Evolutionary conservation across 306 rosid genomes (phyloP).

Genomic region (Rosa persica): DNA sequence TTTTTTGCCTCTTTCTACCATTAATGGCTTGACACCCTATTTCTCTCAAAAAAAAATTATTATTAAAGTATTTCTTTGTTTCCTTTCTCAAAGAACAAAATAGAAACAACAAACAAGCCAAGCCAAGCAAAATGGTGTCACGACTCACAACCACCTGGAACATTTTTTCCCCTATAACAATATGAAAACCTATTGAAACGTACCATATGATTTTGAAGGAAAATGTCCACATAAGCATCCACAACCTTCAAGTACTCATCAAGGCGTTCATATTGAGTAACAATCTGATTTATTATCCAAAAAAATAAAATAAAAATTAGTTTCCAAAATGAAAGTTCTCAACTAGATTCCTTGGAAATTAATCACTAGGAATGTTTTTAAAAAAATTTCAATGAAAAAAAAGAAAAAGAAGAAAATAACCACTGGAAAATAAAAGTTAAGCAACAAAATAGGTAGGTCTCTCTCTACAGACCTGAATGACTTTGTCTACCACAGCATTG

Average conservation of each 20-base stretch:
- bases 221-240: conserved; percentile 83
- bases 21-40: no score
- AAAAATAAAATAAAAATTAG: background rate
- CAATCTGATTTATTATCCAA: conserved; percentile 48
- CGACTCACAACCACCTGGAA: background rate
- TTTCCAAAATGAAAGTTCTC: conserved; percentile 14
- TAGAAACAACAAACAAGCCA: background rate
- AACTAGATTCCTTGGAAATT: background rate
- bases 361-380: background rate
- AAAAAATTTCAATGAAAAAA: background rate
- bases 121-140: background rate
- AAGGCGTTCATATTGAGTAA: conserved; percentile 56
- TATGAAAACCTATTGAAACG: conserved; percentile 27
- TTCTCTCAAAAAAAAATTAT: no score
- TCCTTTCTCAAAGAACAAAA: background rate
- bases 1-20: no score
- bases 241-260: conserved; percentile 82
- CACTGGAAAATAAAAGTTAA: conserved; percentile 5
- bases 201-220: conserved; percentile 83
- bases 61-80: background rate
- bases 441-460: conserved; percentile 21
- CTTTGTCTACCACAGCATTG: conserved; percentile 56
- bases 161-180: background rate
- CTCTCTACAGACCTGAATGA: conserved; percentile 57
- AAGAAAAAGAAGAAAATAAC: background rate